Percentiles rank a stretch among this genome's conserved stretches.
Conservation (phyloP, 208 protist species). For the Leishmania arabica region DNA sequence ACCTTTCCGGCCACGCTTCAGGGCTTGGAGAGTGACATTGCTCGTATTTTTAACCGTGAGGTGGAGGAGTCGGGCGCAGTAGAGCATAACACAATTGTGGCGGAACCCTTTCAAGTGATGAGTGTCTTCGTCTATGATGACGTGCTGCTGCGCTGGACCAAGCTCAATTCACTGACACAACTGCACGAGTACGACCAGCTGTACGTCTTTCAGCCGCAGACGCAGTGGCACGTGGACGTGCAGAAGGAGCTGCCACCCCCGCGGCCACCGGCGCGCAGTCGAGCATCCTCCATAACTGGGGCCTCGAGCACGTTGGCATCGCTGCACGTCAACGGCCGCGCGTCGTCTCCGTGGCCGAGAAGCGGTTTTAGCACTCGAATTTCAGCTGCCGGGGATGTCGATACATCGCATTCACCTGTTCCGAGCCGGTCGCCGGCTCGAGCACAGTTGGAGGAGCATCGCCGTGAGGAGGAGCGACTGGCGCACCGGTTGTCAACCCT, state of each 20-base stretch:
- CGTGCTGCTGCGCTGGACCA: constrained; percentile 51
- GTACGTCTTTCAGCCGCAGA: constrained; percentile 84
- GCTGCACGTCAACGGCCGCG: neutral
- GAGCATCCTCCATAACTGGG: constrained; percentile 7
- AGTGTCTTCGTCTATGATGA: constrained; percentile 78
- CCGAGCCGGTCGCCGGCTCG: constrained; percentile 23
- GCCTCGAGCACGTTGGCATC: neutral
- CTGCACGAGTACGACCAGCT: constrained; percentile 88
- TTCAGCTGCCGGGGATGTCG: constrained; percentile 2
- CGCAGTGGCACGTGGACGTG: constrained; percentile 50
- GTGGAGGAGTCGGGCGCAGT: constrained; percentile 2
- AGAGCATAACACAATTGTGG: neutral
- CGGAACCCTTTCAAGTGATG: constrained; percentile 38
- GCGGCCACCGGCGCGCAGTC: constrained; percentile 38
- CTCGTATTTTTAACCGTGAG: constrained; percentile 48
- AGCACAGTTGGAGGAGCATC: constrained; percentile 50
- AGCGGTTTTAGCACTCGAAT: neutral
- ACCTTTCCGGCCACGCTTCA: constrained; percentile 38
- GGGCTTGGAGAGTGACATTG: constrained; percentile 39
- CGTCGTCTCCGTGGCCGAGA: neutral
- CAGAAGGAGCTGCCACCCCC: constrained; percentile 80
- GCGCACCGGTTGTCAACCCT: constrained; percentile 27
- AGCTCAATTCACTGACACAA: constrained; percentile 50
- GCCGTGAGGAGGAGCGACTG: constrained; percentile 35
- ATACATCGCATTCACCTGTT: neutral